Percentiles rank a stretch among this genome's conserved stretches.
Conservation (phyloP, 164 flowering plant species). For the Berberis vulgaris region DNA sequence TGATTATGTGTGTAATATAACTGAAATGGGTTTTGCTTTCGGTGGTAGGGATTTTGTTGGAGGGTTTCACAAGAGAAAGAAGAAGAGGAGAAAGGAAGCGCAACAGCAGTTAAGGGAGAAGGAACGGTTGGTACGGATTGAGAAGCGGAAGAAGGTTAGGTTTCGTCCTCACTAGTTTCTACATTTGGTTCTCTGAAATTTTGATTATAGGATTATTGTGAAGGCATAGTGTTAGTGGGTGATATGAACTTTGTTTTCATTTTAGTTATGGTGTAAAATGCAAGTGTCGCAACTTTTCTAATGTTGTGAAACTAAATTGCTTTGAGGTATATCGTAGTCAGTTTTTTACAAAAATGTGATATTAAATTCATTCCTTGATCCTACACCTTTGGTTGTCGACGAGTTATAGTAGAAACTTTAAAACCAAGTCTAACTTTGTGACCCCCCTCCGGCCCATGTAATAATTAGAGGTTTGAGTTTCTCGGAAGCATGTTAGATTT, state of each 20-base stretch:
- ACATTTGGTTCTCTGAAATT: neutral
- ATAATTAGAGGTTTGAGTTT: too few relatives aligned
- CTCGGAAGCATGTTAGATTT: too few relatives aligned
- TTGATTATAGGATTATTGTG: neutral
- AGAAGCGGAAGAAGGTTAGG: constrained; percentile 66
- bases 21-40: neutral
- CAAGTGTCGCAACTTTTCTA: neutral
- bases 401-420: too few relatives aligned
- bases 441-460: too few relatives aligned
- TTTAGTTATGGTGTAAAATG: neutral
- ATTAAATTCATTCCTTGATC: too few relatives aligned
- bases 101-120: constrained; percentile 41
- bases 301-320: neutral
- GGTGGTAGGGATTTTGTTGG: constrained; percentile 55
- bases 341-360: too few relatives aligned
- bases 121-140: constrained; percentile 54
- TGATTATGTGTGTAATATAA: neutral
- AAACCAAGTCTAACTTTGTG: too few relatives aligned
- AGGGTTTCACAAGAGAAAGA: constrained; percentile 98
- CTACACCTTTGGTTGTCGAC: too few relatives aligned
- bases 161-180: neutral
- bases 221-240: neutral
- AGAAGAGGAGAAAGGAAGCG: constrained; percentile 95
- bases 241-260: neutral
- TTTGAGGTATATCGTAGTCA: too few relatives aligned